Evolutionary conservation across 768 basidiomycete genomes (phyloP), one percentile per base, ranked within the genome.

Genomic region (Collybia nuda): DNA sequence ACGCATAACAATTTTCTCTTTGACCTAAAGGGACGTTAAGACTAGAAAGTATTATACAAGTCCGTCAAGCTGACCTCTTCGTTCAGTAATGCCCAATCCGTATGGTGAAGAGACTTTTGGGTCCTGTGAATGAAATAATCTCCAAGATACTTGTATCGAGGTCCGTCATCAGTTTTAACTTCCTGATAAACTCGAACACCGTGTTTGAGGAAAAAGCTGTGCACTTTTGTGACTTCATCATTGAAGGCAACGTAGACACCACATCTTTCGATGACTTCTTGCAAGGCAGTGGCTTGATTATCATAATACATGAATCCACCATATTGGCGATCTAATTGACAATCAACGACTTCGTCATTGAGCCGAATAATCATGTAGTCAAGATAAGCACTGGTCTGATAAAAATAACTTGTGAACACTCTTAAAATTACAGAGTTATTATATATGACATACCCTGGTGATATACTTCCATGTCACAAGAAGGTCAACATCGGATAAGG

Each of bases 111-210:
- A 22, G 44, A 28, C 8, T 32, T 42, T 15, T 50, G 22, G 8
- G 55, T 54, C 50, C 40, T 54, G 7, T 51, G 14, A 5, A 59
- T 39, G 32, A 52, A 56, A 17, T 44, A 56, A 35, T 59, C 55
- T 11, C 57, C 57, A 24, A 56, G 18, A 18, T 51, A 52, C 24
- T 51, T 50, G 39, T 48, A 59, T 22, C 42, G 52, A 17, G 52
- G 55, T 6, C 52, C 52, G 18, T 56, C 26, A 21, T 17, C 12
- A 26, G 54, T 51, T 7, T 32, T 39, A 36, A 49, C 15, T 40
- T 60, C 46, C 7, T 52, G 36, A 32, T 55, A 60, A 3, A 56
- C 41, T 15, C 58, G 56, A 12, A 60, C 51, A n/a, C 56, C 58
- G 21, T 60, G 53, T 1, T 40, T 44, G 32, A 19, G 37, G 47